These are phyloP conservation scores for Canariomyces notabilis DNA, from an alignment of 2,329 filamentous ascomycete genomes.

Conservation along the genomic window DNA sequence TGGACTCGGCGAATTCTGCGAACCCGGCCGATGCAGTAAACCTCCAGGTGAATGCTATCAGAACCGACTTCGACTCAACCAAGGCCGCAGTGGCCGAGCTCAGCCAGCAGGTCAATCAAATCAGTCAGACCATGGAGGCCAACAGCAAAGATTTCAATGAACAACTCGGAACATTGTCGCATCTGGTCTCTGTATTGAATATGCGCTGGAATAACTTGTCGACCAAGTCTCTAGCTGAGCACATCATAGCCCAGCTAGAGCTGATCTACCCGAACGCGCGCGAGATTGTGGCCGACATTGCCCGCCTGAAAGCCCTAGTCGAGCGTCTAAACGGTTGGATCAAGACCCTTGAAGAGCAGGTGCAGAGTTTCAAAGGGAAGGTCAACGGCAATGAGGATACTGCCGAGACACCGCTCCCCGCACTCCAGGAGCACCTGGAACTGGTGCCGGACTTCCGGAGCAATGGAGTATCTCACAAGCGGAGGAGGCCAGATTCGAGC, in stretches of 20 bases:
- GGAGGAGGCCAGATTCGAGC: conserved; percentile 4
- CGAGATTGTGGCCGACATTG: conserved; percentile 15
- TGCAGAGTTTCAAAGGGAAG: conserved; percentile 9
- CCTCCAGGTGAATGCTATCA: background rate
- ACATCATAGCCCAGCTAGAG: conserved; percentile 37
- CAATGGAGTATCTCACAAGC: background rate
- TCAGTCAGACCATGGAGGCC: background rate
- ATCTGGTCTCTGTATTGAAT: conserved; percentile 38
- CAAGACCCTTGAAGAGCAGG: background rate
- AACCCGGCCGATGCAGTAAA: background rate
- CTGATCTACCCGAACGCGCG: conserved; percentile 24
- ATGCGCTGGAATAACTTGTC: conserved; percentile 46
- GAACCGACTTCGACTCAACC: background rate
- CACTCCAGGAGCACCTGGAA: background rate
- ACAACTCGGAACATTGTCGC: conserved; percentile 29
- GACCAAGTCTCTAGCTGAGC: conserved; percentile 38
- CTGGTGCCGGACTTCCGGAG: background rate
- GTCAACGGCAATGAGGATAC: background rate
- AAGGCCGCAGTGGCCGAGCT: conserved; percentile 1
- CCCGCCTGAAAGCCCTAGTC: conserved; percentile 6
- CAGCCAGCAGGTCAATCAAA: background rate
- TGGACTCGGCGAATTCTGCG: background rate
- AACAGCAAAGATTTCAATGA: conserved; percentile 8
- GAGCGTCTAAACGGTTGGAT: background rate
- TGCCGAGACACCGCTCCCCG: background rate